phyloP scores from a whole-genome alignment of 129 eudicot species.

The Ambrosia artemisiifolia region DNA sequence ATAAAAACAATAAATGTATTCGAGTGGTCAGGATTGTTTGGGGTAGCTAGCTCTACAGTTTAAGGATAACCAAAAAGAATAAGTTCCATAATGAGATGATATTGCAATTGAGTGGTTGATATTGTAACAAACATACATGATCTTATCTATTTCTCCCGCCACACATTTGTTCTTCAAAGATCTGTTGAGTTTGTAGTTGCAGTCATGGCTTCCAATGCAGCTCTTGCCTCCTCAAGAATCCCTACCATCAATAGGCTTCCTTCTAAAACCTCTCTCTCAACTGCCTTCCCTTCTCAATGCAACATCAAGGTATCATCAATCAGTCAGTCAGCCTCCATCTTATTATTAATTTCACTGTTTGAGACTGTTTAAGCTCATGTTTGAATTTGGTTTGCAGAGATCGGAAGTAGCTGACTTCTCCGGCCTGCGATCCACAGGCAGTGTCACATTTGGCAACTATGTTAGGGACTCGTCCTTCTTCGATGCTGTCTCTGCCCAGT shows the following conservation, averaged over 20 bases:
- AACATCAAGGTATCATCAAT: slow-evolving; percentile 49
- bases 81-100: slow-evolving; percentile 1
- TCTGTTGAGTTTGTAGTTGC: slow-evolving; percentile 28
- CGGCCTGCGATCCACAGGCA: slow-evolving; percentile 71
- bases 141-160: slow-evolving; percentile 86
- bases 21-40: background rate
- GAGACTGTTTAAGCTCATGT: background rate
- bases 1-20: background rate
- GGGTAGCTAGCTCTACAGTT: background rate
- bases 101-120: slow-evolving; percentile 46
- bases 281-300: slow-evolving; percentile 72
- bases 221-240: slow-evolving; percentile 88
- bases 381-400: slow-evolving; percentile 44
- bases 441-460: slow-evolving; percentile 51
- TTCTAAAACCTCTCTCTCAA: slow-evolving; percentile 44
- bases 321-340: background rate
- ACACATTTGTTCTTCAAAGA: slow-evolving; percentile 45
- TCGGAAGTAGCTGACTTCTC: slow-evolving; percentile 72
- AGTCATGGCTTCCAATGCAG: slow-evolving; percentile 90
- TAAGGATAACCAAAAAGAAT: background rate
- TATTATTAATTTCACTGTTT: background rate
- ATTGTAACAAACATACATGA: slow-evolving; percentile 32
- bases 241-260: slow-evolving; percentile 69
- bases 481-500: slow-evolving; percentile 71
- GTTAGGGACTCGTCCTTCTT: slow-evolving; percentile 62